Conservation (phyloP, 371 early-diverging fungal species). For the Mortierella sp. region DNA sequence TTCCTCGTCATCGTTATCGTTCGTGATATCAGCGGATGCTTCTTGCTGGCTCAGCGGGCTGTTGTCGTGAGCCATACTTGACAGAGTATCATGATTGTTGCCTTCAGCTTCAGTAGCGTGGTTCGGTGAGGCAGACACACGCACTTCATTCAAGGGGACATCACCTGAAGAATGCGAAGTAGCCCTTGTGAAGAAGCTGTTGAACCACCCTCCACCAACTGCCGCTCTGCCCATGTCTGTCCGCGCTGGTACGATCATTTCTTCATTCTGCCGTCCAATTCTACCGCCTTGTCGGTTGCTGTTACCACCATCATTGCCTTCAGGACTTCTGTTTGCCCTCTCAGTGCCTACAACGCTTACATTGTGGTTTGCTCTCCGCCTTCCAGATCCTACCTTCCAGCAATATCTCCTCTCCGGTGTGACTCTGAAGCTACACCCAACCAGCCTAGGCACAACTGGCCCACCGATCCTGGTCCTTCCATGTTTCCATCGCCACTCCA, state of each 20-base stretch:
- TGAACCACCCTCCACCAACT: slow-evolving; percentile 16
- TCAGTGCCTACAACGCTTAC: not conserved
- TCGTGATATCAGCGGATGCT: not conserved
- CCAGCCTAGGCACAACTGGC: slow-evolving; percentile 23
- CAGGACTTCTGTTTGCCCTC: not conserved
- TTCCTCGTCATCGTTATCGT: slow-evolving; percentile 28
- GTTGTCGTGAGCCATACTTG: not conserved
- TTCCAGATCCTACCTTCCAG: slow-evolving; percentile 42
- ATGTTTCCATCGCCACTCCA: slow-evolving; percentile 49
- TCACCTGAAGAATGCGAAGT: not conserved
- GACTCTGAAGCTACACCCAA: slow-evolving; percentile 37
- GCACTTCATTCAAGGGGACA: not conserved
- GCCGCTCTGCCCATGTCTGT: not conserved
- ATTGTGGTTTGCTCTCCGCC: not conserved
- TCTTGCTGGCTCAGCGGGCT: slow-evolving; percentile 1
- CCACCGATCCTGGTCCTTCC: slow-evolving; percentile 36
- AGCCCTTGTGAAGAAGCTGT: slow-evolving; percentile 4
- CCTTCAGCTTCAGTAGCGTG: too few species aligned
- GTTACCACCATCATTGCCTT: not conserved
- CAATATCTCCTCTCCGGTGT: slow-evolving; percentile 34
- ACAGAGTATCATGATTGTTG: too few species aligned
- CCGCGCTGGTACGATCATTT: not conserved
- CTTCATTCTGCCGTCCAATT: not conserved
- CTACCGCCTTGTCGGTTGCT: not conserved
- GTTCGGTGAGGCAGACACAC: not conserved